Evolutionary conservation across 345 rosid species (phyloP).

Genomic region (Gossypium raimondii): DNA sequence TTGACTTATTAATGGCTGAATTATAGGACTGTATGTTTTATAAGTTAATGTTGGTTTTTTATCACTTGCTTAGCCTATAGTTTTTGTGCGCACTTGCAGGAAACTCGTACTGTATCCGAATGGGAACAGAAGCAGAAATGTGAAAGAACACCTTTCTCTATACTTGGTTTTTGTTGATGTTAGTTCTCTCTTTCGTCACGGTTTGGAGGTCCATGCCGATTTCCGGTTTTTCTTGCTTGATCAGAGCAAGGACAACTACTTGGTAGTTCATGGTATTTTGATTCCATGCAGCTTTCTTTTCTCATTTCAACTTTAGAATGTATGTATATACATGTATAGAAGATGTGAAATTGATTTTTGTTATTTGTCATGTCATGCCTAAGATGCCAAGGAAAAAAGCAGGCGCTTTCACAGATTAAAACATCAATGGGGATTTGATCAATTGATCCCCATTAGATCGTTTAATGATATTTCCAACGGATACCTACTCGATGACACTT

Average conservation of each 20-base stretch:
- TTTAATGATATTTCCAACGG: conserved; percentile 32
- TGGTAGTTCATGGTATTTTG: conserved; percentile 33
- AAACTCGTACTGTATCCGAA: conserved; percentile 54
- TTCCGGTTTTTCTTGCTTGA: conserved; percentile 48
- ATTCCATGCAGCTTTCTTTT: neutral
- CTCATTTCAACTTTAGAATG: neutral
- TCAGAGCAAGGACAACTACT: conserved; percentile 35
- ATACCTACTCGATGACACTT: conserved; percentile 33
- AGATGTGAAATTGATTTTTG: neutral
- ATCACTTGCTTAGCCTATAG: neutral
- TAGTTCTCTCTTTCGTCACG: conserved; percentile 29
- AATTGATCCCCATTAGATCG: conserved; percentile 19
- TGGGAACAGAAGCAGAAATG: conserved; percentile 61
- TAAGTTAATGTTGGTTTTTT: neutral
- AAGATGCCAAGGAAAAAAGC: conserved; percentile 32
- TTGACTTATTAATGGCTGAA: neutral
- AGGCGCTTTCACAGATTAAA: conserved; percentile 33
- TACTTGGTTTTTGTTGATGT: conserved; percentile 47
- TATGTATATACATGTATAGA: neutral
- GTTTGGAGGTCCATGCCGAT: conserved; percentile 49
- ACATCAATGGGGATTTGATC: conserved; percentile 43
- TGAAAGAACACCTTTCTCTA: conserved; percentile 44
- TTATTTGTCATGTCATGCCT: conserved; percentile 5
- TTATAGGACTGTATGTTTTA: neutral
- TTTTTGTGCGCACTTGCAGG: conserved; percentile 31